These are phyloP conservation scores for Sugiyamaella pinicola DNA, from an alignment of 1,139 yeast species.

Conservation along the genomic window DNA sequence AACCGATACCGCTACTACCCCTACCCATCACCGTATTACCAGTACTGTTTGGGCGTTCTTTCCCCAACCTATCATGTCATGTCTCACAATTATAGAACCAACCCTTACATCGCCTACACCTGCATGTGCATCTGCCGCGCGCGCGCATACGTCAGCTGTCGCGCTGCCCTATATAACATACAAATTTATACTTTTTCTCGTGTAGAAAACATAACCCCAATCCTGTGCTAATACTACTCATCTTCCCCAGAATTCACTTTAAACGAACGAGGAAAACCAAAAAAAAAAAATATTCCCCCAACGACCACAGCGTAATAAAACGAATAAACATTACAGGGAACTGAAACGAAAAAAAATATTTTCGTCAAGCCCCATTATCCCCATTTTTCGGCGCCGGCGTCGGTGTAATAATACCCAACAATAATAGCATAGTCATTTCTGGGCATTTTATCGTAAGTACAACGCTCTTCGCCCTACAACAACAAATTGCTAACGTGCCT, in stretches of 20 bases:
- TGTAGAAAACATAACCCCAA: conserved; percentile 6
- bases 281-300: background rate
- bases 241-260: conserved; percentile 17
- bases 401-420: background rate
- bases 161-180: background rate
- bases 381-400: background rate
- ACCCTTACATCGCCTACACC: background rate
- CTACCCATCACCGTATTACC: no score
- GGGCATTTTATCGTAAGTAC: background rate
- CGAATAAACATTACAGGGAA: background rate
- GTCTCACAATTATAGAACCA: background rate
- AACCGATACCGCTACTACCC: no score
- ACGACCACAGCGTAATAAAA: no score
- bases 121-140: conserved; percentile 5
- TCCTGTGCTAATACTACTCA: conserved; percentile 13
- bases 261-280: conserved; percentile 5
- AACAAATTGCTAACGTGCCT: no score
- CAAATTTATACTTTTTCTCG: conserved; percentile 7
- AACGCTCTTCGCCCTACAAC: background rate
- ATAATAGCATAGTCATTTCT: background rate
- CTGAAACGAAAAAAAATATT: background rate
- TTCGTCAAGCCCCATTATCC: background rate
- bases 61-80: no score
- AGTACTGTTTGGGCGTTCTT: background rate
- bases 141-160: conserved; percentile 2